These are phyloP conservation scores for Lipomyces kockii DNA, from an alignment of 805 yeast genomes.

Conservation along the genomic window DNA sequence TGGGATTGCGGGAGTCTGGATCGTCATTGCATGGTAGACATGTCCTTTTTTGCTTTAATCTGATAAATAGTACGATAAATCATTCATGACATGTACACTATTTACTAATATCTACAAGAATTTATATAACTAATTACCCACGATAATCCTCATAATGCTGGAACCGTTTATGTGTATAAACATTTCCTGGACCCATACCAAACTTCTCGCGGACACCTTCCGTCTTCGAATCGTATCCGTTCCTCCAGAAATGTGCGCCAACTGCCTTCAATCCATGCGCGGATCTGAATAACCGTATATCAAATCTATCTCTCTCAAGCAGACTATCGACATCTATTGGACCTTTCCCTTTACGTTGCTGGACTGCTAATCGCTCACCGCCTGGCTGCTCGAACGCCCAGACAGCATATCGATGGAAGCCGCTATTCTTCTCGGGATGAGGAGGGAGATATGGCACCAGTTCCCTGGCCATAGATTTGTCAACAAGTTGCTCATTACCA, in stretches of 20 bases:
- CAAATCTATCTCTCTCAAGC: conserved; percentile 57
- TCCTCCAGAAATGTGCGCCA: conserved; percentile 93
- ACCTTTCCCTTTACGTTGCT: conserved; percentile 17
- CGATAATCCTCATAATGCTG: conserved; percentile 20
- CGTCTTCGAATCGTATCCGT: conserved; percentile 77
- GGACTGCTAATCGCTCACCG: conserved; percentile 36
- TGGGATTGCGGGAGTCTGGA: background rate
- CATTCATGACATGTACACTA: conserved; percentile 1
- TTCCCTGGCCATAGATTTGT: conserved; percentile 47
- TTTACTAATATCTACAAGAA: conserved; percentile 4
- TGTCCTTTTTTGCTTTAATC: background rate
- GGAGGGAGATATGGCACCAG: conserved; percentile 76
- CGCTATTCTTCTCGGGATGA: conserved; percentile 85
- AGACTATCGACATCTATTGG: conserved; percentile 26
- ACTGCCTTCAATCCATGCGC: conserved; percentile 66
- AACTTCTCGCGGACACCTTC: conserved; percentile 68
- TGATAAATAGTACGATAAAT: background rate
- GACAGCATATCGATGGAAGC: conserved; percentile 77
- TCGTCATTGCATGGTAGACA: background rate
- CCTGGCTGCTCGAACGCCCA: conserved; percentile 85
- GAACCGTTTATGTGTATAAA: conserved; percentile 48
- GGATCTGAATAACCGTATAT: conserved; percentile 70
- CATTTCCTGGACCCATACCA: conserved; percentile 75
- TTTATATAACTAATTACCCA: background rate
- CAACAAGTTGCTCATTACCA: conserved; percentile 45